A percentile compares a stretch with the other conserved stretches of the same genome.
These are phyloP conservation scores for Rubroboletus pulcherrimus DNA, from an alignment of 768 basidiomycete species.

Conservation along the genomic window DNA sequence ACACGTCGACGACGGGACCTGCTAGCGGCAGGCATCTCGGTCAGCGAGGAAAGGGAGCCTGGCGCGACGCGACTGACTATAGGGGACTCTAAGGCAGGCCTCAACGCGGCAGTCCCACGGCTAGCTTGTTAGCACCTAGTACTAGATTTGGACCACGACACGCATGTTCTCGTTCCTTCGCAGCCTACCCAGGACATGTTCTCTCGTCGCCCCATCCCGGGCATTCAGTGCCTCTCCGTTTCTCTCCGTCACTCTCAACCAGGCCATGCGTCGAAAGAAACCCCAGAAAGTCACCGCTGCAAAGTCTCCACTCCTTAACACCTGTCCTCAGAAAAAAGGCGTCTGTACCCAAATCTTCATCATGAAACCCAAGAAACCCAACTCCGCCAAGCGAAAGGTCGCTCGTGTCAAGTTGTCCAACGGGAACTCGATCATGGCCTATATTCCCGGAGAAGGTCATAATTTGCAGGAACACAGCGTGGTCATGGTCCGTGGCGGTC, in stretches of 20 bases:
- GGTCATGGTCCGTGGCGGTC: slow-evolving; percentile 89
- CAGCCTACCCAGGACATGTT: slow-evolving; percentile 20
- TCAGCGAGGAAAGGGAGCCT: not conserved
- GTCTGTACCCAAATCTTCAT: slow-evolving; percentile 82
- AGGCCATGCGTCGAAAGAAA: slow-evolving; percentile 78
- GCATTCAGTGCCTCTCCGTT: slow-evolving; percentile 62
- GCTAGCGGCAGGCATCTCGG: slow-evolving; percentile 32
- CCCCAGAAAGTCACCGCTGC: slow-evolving; percentile 41
- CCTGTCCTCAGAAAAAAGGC: slow-evolving; percentile 84
- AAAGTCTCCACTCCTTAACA: slow-evolving; percentile 76
- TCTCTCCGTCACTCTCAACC: slow-evolving; percentile 74
- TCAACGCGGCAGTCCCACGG: slow-evolving; percentile 23
- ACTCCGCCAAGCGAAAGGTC: slow-evolving; percentile 97
- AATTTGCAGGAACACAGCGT: slow-evolving; percentile 98
- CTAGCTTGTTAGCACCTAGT: not conserved
- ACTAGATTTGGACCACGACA: not conserved
- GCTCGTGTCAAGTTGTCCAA: slow-evolving; percentile 89
- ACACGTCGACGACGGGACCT: slow-evolving; percentile 39
- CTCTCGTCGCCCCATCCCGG: slow-evolving; percentile 30
- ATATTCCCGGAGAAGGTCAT: slow-evolving; percentile 96
- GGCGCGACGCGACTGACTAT: slow-evolving; percentile 22
- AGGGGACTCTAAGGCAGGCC: slow-evolving; percentile 28
- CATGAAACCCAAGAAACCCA: slow-evolving; percentile 93
- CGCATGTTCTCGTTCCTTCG: slow-evolving; percentile 29
- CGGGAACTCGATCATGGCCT: slow-evolving; percentile 86